Base-by-base conservation (phyloP, 1,284 basidiomycete species). In the Fomes fomentarius region DNA sequence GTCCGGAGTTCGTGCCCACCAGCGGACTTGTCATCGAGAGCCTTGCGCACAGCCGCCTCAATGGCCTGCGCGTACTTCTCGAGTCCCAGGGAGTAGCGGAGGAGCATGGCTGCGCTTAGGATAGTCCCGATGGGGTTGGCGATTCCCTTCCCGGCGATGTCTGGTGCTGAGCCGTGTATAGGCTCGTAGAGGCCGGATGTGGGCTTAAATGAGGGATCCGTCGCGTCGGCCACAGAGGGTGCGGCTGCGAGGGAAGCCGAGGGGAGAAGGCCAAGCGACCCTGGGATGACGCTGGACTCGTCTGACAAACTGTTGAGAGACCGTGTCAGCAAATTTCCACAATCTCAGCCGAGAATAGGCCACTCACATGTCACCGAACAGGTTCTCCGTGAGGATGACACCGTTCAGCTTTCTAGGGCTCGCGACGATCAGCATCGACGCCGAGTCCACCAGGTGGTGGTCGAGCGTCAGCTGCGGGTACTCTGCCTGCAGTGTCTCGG, bases 111-210 rank as follows among this genome's bases (percentile, higher is more conserved):
- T 4, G 92, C 93, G 52, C 94, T 97, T 52, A 99, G 87, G 69
- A 99, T 98, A 15, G 96, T 98, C 47, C 96, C 97, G 63, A 99
- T 85, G 28, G 96, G 96, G 74, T 98, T 99, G 58, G 96, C 96
- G 66, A 98, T 95, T 28, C 93, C 93, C 70, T 93, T 79, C 2
- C 94, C 95, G 7, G 96, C 94, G 63, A 98, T 98, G 68, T 98
- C 96, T 44, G 96, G 96, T 1, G 96, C 96, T 30, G 94, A 96
- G 47, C 93, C 93, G 68, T 94, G 93, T 58, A 97, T 96, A 54
- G 96, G 96, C 74, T 99, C 96, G 77, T 99, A 99, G 50, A 99
- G 76, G 45, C 97, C 97, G 12, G 82, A 73, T 0, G 87, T 89
- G 6, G 89, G 81, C 64, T 87, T 88, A 75, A 90, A 89, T 58